Percentiles rank a stretch among this genome's conserved stretches.
These are phyloP conservation scores for Cadophora luteo-olivacea DNA, from an alignment of 2,329 filamentous ascomycete genomes.

Conservation along the genomic window DNA sequence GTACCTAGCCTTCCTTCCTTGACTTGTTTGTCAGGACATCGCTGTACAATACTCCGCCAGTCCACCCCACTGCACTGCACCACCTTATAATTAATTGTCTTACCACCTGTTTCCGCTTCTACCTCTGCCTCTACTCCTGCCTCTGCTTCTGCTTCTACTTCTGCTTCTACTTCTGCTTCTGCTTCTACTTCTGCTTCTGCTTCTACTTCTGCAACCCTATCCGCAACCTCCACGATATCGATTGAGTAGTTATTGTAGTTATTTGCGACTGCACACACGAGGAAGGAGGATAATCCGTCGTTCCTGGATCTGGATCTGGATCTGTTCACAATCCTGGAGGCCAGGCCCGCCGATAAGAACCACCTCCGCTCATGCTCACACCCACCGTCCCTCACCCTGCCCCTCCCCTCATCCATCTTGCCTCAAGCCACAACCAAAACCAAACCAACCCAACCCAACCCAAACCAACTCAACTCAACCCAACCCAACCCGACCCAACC, in stretches of 20 bases:
- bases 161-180: too few species aligned
- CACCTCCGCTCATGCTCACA: not conserved
- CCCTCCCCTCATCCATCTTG: not conserved
- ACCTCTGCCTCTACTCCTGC: too few species aligned
- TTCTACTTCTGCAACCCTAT: constrained; percentile 19
- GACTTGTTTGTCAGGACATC: not conserved
- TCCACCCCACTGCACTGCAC: not conserved
- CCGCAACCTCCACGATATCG: constrained; percentile 21
- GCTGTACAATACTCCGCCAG: not conserved
- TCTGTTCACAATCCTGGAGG: not conserved
- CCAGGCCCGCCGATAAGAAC: constrained; percentile 1
- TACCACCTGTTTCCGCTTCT: too few species aligned
- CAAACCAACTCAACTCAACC: too few species aligned
- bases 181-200: not conserved
- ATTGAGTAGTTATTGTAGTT: too few species aligned
- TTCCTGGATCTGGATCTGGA: not conserved
- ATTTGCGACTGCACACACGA: not conserved
- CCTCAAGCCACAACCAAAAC: not conserved
- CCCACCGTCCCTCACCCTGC: constrained; percentile 4
- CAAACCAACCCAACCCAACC: too few species aligned
- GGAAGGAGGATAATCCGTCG: not conserved
- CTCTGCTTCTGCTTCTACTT: too few species aligned
- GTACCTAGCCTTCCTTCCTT: not conserved
- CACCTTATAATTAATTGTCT: too few species aligned
- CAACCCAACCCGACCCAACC: too few species aligned